Base-by-base conservation (phyloP, 306 rosid genomes). In the Cajanus cajan region DNA sequence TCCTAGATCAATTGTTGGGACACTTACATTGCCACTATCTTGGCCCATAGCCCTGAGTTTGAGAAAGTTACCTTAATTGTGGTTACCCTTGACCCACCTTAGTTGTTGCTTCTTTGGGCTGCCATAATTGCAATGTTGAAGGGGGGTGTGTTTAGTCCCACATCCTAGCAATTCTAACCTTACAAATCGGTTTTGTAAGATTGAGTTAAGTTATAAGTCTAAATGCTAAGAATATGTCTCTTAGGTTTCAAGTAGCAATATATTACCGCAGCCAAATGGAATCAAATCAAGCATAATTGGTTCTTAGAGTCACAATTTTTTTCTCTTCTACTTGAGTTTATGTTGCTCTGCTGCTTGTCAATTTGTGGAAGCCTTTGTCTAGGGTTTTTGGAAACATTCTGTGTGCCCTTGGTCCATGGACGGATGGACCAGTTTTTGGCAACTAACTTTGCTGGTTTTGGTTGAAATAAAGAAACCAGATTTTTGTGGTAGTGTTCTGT, bases 341-440 rank as follows among this genome's bases (percentile, higher is more conserved):
- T 0, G 39, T 18, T 58, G 16, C 36, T 52, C 9, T 24, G 21
- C 28, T n/a, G 41, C 67, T 61, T 12, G 59, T 44, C 33, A 41
- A n/a, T 70, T 78, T 37, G 19, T 69, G 63, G 13, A 69, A 19
- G 37, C 69, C 31, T 44, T 78, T 66, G 45, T 51, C 65, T 34
- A 24, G 13, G 33, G 6, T 59, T 71, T 71, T 22, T 6, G 44
- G n/a, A 52, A 52, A 13, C 33, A 14, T 71, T 47, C 54, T 59
- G 14, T 39, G 54, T 48, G 55, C 14, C 18, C 6, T 40, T 31
- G 64, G 45, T 37, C 47, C 43, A 44, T 61, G 67, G 47, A 50
- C 57, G 18, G 24, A 44, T 61, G 67, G 47, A 50, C 57, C 25
- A 37, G 21, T 19, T 71, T 62, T 50, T 72, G 22, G 28, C 47